These are phyloP conservation scores for Euphorbia pulcherrima DNA, from an alignment of 345 rosid species.

Conservation along the genomic window DNA sequence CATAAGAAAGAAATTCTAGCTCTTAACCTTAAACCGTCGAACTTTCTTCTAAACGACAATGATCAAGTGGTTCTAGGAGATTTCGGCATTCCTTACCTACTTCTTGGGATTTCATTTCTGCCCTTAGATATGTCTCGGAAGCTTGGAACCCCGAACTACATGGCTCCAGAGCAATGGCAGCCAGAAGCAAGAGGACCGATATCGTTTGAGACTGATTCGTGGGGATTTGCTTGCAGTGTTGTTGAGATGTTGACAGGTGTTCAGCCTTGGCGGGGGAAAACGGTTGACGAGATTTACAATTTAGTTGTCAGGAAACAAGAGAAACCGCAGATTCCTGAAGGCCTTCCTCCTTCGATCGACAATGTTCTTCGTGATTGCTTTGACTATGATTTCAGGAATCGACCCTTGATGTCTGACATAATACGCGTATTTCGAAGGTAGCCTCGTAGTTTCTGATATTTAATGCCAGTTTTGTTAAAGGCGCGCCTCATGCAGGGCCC, in stretches of 20 bases:
- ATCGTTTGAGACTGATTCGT: constrained; percentile 82
- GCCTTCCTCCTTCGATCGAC: constrained; percentile 68
- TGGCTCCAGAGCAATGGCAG: constrained; percentile 99
- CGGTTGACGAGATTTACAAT: constrained; percentile 57
- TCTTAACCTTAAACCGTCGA: constrained; percentile 78
- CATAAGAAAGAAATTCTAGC: constrained; percentile 65
- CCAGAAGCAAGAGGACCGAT: constrained; percentile 83
- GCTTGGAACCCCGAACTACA: constrained; percentile 89
- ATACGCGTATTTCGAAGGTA: constrained; percentile 64
- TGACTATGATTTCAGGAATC: constrained; percentile 74
- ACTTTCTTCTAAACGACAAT: constrained; percentile 63
- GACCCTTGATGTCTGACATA: constrained; percentile 86
- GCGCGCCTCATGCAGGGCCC: no score
- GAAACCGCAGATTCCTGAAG: constrained; percentile 57
- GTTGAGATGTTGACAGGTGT: constrained; percentile 88
- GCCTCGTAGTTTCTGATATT: background rate
- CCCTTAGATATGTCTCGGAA: constrained; percentile 57
- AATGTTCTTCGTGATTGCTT: constrained; percentile 81
- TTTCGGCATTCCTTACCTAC: constrained; percentile 68
- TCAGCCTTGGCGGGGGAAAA: constrained; percentile 74
- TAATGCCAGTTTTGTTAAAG: no score
- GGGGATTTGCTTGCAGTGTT: constrained; percentile 94
- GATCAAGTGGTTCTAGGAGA: constrained; percentile 74
- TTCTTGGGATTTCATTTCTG: constrained; percentile 64
- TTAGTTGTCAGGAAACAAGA: constrained; percentile 72